Evolutionary conservation across 1,284 basidiomycete species (phyloP).

Genomic region (Boletus hoseneyae): DNA sequence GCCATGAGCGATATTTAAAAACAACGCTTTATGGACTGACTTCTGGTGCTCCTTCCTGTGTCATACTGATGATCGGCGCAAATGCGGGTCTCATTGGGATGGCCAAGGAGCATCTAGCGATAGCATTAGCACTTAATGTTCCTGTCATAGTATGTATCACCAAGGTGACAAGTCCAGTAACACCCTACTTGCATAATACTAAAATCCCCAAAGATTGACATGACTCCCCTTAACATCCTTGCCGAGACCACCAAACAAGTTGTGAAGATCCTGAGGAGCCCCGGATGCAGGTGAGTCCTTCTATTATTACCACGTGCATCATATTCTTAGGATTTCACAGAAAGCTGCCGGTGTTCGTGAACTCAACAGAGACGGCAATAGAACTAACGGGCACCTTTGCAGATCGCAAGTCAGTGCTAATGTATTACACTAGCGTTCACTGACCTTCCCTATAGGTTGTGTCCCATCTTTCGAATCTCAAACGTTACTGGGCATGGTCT

Average conservation of each 20-base stretch:
- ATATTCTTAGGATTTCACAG: conserved; percentile 35
- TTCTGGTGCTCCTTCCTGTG: conserved; percentile 92
- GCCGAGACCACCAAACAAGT: conserved; percentile 92
- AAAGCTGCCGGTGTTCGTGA: conserved; percentile 76
- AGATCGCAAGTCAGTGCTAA: conserved; percentile 25
- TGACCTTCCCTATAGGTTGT: conserved; percentile 53
- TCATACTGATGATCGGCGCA: conserved; percentile 93
- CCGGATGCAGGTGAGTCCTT: conserved; percentile 75
- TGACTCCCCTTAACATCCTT: conserved; percentile 92
- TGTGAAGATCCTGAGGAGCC: conserved; percentile 88
- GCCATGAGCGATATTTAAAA: conserved; percentile 87
- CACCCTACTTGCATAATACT: conserved; percentile 5
- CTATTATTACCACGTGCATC: not conserved
- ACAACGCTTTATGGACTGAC: conserved; percentile 96
- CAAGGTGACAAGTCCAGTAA: conserved; percentile 55
- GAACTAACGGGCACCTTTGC: conserved; percentile 70
- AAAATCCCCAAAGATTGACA: conserved; percentile 68
- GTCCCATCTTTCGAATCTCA: conserved; percentile 91
- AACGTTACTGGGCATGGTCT: conserved; percentile 94
- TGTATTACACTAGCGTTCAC: not conserved
- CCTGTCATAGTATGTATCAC: conserved; percentile 95
- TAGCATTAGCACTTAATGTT: conserved; percentile 89
- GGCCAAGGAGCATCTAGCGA: conserved; percentile 97
- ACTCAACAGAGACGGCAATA: conserved; percentile 71
- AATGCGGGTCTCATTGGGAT: conserved; percentile 97